Evolutionary conservation across 2,329 filamentous ascomycete genomes (phyloP), one percentile per base, ranked within the genome.

Genomic region (Xylariaceae sp.): DNA sequence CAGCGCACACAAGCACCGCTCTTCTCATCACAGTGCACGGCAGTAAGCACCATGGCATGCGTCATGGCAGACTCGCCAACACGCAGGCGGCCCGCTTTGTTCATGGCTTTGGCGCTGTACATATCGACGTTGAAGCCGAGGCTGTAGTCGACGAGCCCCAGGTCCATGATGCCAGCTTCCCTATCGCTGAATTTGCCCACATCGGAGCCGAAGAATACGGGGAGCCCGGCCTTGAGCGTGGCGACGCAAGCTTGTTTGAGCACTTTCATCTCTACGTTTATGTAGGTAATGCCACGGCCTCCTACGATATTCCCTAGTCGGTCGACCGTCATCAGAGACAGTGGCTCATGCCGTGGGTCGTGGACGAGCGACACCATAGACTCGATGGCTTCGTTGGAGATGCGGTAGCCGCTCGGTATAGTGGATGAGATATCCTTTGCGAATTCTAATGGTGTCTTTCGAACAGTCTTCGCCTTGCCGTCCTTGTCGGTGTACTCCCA

Each of bases 1-100:
- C 90, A 96, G 40, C 90, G 74, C 1, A 90, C 80, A 2, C 82
- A 76, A 67, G 82, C 79, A 1, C 81, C 83, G 1, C 66, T 70
- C 51, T 81, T 70, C 27, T 78, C 73, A 52, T 87, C 85, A 2
- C 95, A 67, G 63, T 96, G 90, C 41, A 95, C 90, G 1, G 82
- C 90, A 2, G 89, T 95, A 54, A 96, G 70, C 0, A 95, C 89
- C 90, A 95, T 95, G 5, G 90, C 90, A 62, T 95, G 90, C 1
- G 90, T 95, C 90, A 96, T 95, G 44, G 81, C 77, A 47, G 81
- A 86, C 70, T 95, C 90, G 11, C 87, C 83, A 0, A 85, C 85
- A 60, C 80, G 74, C 41, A 96, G 72, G 3, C 90, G 75, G 60
- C 89, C 80, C 1, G 86, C 86, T 70, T 95, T 95, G 61, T 74